phyloP scores from a whole-genome alignment of 139 green algal genomes.

The Chlorella sp. region DNA sequence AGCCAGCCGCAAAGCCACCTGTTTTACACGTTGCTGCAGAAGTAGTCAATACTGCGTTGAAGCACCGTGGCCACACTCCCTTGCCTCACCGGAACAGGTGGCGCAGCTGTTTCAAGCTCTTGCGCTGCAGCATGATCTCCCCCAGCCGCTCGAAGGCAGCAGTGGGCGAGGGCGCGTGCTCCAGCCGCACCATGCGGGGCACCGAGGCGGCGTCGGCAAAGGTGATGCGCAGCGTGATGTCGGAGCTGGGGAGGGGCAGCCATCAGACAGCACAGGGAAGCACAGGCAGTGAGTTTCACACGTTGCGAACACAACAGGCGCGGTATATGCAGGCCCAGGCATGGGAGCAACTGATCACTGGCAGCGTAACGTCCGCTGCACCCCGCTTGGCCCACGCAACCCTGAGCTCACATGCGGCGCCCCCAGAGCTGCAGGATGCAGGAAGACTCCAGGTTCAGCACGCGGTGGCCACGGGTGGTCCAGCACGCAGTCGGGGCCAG shows the following conservation, averaged over 20 bases:
- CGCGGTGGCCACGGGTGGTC: slow-evolving; percentile 23
- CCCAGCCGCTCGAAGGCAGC: slow-evolving; percentile 50
- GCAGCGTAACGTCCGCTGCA: background rate
- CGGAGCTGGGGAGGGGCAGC: background rate
- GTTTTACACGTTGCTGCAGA: too few relatives aligned
- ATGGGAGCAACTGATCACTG: background rate
- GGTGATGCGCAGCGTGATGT: slow-evolving; percentile 52
- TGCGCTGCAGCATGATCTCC: slow-evolving; percentile 40
- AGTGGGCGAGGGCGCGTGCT: slow-evolving; percentile 38
- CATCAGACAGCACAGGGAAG: background rate
- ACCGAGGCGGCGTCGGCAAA: slow-evolving; percentile 40
- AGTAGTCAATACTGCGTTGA: background rate
- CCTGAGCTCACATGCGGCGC: background rate
- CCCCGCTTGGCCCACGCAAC: background rate
- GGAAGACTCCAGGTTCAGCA: slow-evolving; percentile 20
- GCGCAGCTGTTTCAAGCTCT: slow-evolving; percentile 44
- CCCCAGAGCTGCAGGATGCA: slow-evolving; percentile 33
- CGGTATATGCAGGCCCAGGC: too few relatives aligned
- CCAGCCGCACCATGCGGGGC: slow-evolving; percentile 37
- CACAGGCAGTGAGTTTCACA: background rate
- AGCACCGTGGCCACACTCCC: background rate
- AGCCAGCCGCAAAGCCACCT: too few relatives aligned
- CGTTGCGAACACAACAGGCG: too few relatives aligned
- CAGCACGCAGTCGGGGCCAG: slow-evolving; percentile 14
- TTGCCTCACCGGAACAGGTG: slow-evolving; percentile 48